A percentile compares a stretch with the other conserved stretches of the same genome.
Evolutionary conservation across 495 filamentous ascomycete species (phyloP).

Genomic region (Trichocladium uniseriatum): DNA sequence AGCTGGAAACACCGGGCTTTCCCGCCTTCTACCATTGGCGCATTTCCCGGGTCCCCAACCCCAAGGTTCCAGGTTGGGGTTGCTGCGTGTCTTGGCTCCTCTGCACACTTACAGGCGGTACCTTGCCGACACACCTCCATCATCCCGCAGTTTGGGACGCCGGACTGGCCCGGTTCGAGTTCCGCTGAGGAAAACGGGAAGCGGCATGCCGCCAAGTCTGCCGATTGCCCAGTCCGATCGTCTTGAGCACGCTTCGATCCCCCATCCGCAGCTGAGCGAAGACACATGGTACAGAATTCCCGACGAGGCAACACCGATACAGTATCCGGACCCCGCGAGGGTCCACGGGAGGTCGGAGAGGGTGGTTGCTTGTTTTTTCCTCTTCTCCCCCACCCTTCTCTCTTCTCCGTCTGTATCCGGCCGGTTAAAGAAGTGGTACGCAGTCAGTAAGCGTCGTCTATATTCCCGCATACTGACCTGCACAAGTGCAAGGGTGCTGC

Average conservation of each 20-base stretch:
- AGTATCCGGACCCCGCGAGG: no score
- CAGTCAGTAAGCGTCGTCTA: no score
- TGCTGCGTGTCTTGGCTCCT: not conserved
- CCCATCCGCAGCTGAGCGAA: not conserved
- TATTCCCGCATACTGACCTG: no score
- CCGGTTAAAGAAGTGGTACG: no score
- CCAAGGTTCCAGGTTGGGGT: not conserved
- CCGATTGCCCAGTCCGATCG: not conserved
- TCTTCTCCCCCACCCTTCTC: no score
- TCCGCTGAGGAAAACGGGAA: slow-evolving; percentile 2
- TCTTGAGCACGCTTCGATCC: not conserved
- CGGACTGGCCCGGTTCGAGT: slow-evolving; percentile 1
- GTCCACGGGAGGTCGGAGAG: no score
- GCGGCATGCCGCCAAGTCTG: not conserved
- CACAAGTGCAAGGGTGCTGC: no score
- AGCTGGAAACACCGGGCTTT: not conserved
- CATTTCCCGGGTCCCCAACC: not conserved
- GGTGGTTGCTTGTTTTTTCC: no score
- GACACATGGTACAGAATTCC: no score
- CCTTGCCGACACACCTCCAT: not conserved
- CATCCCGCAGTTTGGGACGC: no score
- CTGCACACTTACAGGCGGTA: not conserved
- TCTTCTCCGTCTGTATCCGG: no score
- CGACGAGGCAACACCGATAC: no score
- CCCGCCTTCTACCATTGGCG: not conserved